phyloP scores from a whole-genome alignment of 163 green algal species.

The Trebouxia gelatinosa region DNA sequence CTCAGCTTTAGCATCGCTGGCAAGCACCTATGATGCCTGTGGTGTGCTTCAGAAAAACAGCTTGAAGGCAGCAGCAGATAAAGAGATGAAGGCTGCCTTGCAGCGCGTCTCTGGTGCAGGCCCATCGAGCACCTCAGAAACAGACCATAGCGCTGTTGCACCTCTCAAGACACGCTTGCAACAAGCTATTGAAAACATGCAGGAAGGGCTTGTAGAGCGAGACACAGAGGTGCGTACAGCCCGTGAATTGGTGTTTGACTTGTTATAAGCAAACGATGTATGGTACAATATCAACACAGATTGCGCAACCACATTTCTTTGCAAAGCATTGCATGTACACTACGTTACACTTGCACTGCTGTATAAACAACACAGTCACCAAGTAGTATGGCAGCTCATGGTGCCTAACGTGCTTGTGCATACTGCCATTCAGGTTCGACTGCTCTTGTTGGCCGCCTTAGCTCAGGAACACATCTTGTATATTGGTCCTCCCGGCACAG shows the following conservation, averaged over 20 bases:
- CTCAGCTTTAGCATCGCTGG: too few species aligned
- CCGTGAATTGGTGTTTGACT: not conserved
- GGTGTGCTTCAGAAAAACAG: too few species aligned
- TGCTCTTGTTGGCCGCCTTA: constrained; percentile 81
- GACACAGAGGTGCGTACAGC: constrained; percentile 78
- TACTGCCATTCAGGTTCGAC: not conserved
- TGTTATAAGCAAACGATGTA: too few species aligned
- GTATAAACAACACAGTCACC: too few species aligned
- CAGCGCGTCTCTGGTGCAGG: too few species aligned
- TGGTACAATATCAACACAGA: too few species aligned
- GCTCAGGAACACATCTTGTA: constrained; percentile 92
- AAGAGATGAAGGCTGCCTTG: constrained; percentile 15
- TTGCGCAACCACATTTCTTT: too few species aligned
- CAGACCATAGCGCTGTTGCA: not conserved
- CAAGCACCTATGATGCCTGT: too few species aligned
- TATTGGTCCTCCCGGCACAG: constrained; percentile 86
- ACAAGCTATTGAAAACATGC: constrained; percentile 48
- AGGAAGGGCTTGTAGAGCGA: constrained; percentile 84
- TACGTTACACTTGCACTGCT: too few species aligned
- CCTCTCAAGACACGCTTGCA: constrained; percentile 11
- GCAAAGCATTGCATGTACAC: too few species aligned
- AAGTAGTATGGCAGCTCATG: too few species aligned
- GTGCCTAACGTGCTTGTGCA: not conserved
- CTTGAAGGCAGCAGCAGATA: too few species aligned
- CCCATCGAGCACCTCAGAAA: not conserved